Conservation (phyloP, 73 alveolate genomes). For the Tetrahymena thermophila region DNA sequence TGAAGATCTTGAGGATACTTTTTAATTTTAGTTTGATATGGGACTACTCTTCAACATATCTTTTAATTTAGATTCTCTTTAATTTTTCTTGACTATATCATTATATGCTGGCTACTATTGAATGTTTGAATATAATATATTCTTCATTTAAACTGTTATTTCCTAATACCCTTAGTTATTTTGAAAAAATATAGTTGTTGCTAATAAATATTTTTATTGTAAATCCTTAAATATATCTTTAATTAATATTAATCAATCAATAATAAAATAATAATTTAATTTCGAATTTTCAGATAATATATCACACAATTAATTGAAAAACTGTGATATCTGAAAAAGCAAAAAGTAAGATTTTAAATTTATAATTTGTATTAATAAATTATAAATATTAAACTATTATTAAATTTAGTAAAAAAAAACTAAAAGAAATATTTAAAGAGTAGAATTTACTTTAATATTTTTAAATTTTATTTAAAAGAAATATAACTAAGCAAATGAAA, state of each 20-base stretch:
- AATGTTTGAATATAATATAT: background rate
- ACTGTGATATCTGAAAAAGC: background rate
- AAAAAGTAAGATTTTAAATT: too few relatives aligned
- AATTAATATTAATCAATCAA: background rate
- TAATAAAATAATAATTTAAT: background rate
- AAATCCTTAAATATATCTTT: background rate
- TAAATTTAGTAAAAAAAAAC: too few relatives aligned
- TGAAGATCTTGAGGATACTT: background rate
- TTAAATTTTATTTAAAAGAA: too few relatives aligned
- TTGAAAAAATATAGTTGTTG: background rate
- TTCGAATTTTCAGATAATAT: background rate
- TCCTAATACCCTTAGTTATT: background rate
- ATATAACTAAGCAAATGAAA: too few relatives aligned
- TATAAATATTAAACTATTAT: too few relatives aligned
- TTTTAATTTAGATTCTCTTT: background rate
- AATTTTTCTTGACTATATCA: background rate
- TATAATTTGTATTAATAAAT: too few relatives aligned
- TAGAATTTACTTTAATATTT: too few relatives aligned
- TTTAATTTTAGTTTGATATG: background rate
- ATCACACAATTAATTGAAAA: background rate
- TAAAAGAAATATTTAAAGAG: too few relatives aligned
- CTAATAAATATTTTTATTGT: background rate
- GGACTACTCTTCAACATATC: background rate
- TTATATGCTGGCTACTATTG: background rate
- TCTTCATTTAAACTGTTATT: background rate